Evolutionary conservation across 805 yeast genomes (phyloP), one percentile per base, ranked within the genome.

Genomic region (Candida morakotiae): DNA sequence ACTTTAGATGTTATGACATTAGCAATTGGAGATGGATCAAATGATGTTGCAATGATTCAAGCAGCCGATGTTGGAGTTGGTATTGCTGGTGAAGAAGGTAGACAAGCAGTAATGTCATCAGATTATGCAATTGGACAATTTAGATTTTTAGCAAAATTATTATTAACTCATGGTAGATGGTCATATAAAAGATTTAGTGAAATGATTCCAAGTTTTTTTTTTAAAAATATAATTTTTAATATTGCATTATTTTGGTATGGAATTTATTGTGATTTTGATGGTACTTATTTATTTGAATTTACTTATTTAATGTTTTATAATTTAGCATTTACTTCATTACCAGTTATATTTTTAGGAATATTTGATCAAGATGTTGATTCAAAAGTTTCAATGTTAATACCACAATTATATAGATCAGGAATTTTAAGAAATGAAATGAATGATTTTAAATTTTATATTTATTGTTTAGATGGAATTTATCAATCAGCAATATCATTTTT

Each of bases 11-110:
- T 85, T 20, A 85, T 85, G 89, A 85, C 94, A 1, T 62, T 85
- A 40, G 91, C 93, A 6, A 83, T 85, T 55, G 95, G 95, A 48
- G 95, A 85, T 61, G 95, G 95, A 38, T 80, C 93, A 15, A 85
- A 85, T 55, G 95, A 85, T 63, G 95, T 85, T 44, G 89, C 94
- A 9, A 85, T 85, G 95, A 85, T 85, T 47, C 95, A 85, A 58
- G 80, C 88, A 20, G 93, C 94, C 1, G 81, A 85, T 60, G 82
- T 85, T 31, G 95, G 95, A 52, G 84, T 85, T 39, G 95, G 95
- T 64, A 85, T 85, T 54, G 89, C 89, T 3, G 95, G 95, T 62
- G 93, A 85, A 65, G 95, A 85, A 67, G 95, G 95, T 53, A 68
- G 93, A 43, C 93, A 84, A 60, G 93, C 93, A 14, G 93, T 77